These are phyloP conservation scores for Suillus sp. DNA, from an alignment of 768 basidiomycete genomes.

Conservation along the genomic window DNA sequence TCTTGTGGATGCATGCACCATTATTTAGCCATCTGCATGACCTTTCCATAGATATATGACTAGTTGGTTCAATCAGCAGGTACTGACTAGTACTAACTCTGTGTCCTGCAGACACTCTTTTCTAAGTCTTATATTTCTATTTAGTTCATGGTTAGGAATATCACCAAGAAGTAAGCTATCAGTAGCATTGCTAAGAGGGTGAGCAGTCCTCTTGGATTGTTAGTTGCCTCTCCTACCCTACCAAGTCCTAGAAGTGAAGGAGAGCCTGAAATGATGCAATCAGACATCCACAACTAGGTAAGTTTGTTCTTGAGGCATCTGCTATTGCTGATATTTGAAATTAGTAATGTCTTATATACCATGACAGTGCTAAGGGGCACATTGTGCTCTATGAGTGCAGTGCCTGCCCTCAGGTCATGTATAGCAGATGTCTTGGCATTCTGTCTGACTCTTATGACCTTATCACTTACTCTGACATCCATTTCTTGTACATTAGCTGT, in stretches of 20 bases:
- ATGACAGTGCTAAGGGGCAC: background rate
- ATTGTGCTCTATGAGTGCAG: slow-evolving; percentile 2
- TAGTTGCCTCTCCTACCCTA: background rate
- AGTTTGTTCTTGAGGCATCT: background rate
- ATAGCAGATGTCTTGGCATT: background rate
- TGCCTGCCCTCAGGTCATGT: background rate
- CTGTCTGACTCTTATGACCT: background rate
- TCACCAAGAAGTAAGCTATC: background rate
- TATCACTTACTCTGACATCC: no score
- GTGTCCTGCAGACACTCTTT: no score
- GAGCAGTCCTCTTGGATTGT: background rate
- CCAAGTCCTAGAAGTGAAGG: background rate
- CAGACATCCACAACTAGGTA: background rate
- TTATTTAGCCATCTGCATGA: no score
- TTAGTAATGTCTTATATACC: background rate
- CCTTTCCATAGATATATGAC: no score
- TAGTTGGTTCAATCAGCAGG: no score
- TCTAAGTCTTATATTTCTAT: background rate
- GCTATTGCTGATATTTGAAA: background rate
- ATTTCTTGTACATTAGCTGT: no score
- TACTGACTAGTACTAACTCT: no score
- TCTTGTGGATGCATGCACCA: no score
- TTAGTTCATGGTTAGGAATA: background rate
- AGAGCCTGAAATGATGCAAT: background rate
- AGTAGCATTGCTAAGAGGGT: background rate